Base-by-base conservation (phyloP, 768 basidiomycete species). In the Mycena metata region DNA sequence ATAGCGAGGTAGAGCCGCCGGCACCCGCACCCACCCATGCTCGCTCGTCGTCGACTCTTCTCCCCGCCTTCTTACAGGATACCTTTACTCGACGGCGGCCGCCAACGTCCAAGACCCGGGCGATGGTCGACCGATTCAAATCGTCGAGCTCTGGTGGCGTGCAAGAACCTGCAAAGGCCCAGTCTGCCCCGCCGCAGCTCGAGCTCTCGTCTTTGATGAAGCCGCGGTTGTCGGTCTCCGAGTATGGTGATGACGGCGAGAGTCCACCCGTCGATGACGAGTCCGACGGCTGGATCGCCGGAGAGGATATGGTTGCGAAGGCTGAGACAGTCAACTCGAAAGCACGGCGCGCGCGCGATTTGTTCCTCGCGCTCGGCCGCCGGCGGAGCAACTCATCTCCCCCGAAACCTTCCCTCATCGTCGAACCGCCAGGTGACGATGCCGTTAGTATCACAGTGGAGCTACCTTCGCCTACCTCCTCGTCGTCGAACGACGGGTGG, bases 121-220 rank as follows among this genome's bases (percentile, higher is more conserved):
- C 87, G 69, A 86, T 90, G 46, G 86, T 90, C 35, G 89, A 90
- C 69, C 82, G 83, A 41, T 75, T 90, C 45, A 83, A 87, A 60
- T 86, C 83, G 9, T 75, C 67, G 24, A 55, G 47, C 13, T 36
- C 66, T 5, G n/a, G 23, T 21, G 39, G 10, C 5, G 5, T 51
- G 7, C 66, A 54, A 42, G 55, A 66, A 19, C 45, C 61, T 24
- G 21, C 11, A n/a, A 61, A 64, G 46, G 15, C 60, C 3, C 60
- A 39, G 4, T 41, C 60, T 1, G 39, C 64, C 16, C 62, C n/a
- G 6, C 69, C 59, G 10, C 66, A 64, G 43, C 50, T 67, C 3
- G 61, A 71, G 36, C 62, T 71, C 5, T 64, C 64, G 7, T 21
- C 52, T 16, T 69, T 79, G 24, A 65, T 80, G 43, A 76, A 79